Evolutionary conservation across 2,329 filamentous ascomycete genomes (phyloP).

Genomic region (Penicillium glabrum): DNA sequence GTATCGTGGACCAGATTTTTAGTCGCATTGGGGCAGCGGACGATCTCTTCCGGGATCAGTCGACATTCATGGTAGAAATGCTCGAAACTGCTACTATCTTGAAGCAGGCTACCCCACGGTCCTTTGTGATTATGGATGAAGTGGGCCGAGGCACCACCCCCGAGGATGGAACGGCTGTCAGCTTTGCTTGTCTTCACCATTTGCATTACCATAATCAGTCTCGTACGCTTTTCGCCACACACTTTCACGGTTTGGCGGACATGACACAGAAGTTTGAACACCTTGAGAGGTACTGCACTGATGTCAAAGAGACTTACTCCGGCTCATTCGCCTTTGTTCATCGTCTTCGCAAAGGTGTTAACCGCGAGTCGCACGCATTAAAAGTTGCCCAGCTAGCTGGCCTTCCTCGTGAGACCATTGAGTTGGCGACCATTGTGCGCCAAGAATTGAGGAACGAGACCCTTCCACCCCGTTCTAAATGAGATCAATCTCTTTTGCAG

Average conservation of each 20-base stretch:
- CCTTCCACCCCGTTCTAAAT: neutral
- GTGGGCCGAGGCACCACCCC: slow-evolving; percentile 93
- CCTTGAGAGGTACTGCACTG: slow-evolving; percentile 81
- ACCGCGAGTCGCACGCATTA: slow-evolving; percentile 82
- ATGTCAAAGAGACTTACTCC: slow-evolving; percentile 72
- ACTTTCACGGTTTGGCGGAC: slow-evolving; percentile 85
- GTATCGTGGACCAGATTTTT: slow-evolving; percentile 94
- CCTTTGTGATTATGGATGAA: slow-evolving; percentile 98
- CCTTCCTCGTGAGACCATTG: slow-evolving; percentile 70
- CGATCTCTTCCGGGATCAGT: slow-evolving; percentile 90
- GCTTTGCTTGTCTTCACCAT: slow-evolving; percentile 84
- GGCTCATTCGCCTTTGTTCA: slow-evolving; percentile 82
- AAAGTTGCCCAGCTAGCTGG: slow-evolving; percentile 92
- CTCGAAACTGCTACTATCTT: slow-evolving; percentile 91
- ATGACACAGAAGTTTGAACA: slow-evolving; percentile 61
- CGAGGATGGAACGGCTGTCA: slow-evolving; percentile 85
- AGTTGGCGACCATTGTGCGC: slow-evolving; percentile 64
- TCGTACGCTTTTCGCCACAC: slow-evolving; percentile 86
- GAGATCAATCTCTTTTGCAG: neutral
- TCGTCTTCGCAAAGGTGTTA: slow-evolving; percentile 76
- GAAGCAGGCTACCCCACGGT: slow-evolving; percentile 75
- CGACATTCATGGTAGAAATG: slow-evolving; percentile 99
- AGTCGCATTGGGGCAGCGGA: slow-evolving; percentile 92
- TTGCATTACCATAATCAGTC: slow-evolving; percentile 75
- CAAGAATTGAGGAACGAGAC: slow-evolving; percentile 21